Evolutionary conservation across 225 moss, liverwort and hornwort species (phyloP).

Genomic region (Sphagnum contortum): DNA sequence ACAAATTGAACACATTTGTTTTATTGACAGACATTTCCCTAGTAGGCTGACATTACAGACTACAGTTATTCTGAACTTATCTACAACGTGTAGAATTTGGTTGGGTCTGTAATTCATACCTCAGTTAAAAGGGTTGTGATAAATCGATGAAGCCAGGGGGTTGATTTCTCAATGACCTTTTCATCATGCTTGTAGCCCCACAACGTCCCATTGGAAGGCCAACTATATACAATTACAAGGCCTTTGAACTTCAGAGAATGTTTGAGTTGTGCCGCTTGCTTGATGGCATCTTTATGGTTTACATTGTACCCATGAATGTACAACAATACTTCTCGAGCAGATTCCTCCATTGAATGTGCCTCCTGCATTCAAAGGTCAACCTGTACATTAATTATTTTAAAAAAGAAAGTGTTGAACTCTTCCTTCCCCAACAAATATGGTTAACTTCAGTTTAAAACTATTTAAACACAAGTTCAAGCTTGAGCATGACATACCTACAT

Average conservation of each 20-base stretch:
- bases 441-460: no score
- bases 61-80: neutral
- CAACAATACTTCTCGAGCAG: constrained; percentile 8
- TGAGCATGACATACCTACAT: no score
- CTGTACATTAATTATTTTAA: no score
- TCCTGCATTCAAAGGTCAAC: neutral
- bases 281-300: constrained; percentile 5
- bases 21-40: neutral
- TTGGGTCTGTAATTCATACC: neutral
- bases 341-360: neutral
- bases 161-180: constrained; percentile 6
- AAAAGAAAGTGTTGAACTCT: no score
- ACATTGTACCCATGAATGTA: constrained; percentile 20
- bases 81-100: neutral
- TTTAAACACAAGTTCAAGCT: no score
- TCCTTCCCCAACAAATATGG: no score
- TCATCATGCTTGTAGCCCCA: constrained; percentile 10
- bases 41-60: no score
- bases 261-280: constrained; percentile 17
- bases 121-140: neutral
- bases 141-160: neutral
- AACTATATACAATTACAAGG: constrained; percentile 15
- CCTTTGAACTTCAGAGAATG: constrained; percentile 12
- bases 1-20: neutral
- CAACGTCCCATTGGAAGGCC: constrained; percentile 10